Evolutionary conservation across 78 protist genomes (phyloP).

Genomic region (Planoprotostelium fungivorum): DNA sequence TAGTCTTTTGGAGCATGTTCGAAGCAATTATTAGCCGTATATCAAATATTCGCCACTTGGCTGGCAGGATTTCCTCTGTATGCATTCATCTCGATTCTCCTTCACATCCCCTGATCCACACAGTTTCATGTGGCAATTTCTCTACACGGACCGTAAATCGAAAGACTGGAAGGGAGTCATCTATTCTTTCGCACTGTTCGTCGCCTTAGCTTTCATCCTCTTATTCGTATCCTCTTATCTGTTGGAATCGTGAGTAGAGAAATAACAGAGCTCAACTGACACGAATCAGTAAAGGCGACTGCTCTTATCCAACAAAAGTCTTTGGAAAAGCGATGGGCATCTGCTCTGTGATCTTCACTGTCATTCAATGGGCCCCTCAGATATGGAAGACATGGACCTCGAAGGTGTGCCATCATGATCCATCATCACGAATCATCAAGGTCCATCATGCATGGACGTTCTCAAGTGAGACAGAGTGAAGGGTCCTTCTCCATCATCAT

Average conservation of each 20-base stretch:
- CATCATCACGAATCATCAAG: not conserved
- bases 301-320: conserved; percentile 20
- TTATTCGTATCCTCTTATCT: not conserved
- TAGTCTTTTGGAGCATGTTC: not conserved
- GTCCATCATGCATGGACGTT: not conserved
- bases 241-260: not conserved
- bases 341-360: conserved; percentile 24
- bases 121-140: not conserved
- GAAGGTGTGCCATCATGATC: conserved; percentile 12
- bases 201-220: not conserved
- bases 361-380: conserved; percentile 67
- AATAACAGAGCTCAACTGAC: not conserved
- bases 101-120: not conserved
- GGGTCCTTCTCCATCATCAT: conserved; percentile 57
- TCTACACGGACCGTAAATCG: not conserved
- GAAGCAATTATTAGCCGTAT: not conserved
- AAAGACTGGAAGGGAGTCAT: not conserved
- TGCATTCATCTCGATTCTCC: not conserved
- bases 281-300: conserved; percentile 13
- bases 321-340: conserved; percentile 45
- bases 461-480: conserved; percentile 2
- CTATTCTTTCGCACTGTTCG: not conserved
- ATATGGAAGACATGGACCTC: conserved; percentile 30
- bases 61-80: not conserved
- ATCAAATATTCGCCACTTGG: not conserved